These are phyloP conservation scores for Fraxinus xanthoxyloides DNA, from an alignment of 305 asterid species.

Conservation along the genomic window DNA sequence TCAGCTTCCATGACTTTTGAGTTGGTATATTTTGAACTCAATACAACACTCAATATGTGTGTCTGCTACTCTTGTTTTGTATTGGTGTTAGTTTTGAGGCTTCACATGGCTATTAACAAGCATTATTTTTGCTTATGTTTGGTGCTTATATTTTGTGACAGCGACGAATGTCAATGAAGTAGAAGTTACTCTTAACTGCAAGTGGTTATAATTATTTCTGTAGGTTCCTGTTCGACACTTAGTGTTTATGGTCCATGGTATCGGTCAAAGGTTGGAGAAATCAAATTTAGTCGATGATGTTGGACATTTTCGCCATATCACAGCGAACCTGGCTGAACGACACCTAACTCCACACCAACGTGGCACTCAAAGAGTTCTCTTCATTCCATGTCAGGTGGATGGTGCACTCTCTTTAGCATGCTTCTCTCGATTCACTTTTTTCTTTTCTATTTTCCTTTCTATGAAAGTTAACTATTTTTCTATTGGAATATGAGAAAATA, in stretches of 20 bases:
- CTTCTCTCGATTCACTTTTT: not conserved
- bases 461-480: not conserved
- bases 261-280: conserved; percentile 96
- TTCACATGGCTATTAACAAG: not conserved
- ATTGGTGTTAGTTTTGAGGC: not conserved
- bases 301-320: conserved; percentile 70
- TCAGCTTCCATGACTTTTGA: not conserved
- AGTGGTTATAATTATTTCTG: conserved; percentile 14
- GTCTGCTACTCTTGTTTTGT: not conserved
- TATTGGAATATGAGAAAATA: not conserved
- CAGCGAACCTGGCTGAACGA: conserved; percentile 72
- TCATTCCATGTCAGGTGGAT: conserved; percentile 90
- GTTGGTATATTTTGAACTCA: not conserved
- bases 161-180: conserved; percentile 9
- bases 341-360: conserved; percentile 90
- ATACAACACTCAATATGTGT: not conserved
- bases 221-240: conserved; percentile 97
- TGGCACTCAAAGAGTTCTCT: conserved; percentile 84
- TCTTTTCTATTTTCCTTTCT: not conserved
- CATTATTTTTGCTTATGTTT: not conserved
- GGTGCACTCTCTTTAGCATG: conserved; percentile 17
- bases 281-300: conserved; percentile 98
- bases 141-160: not conserved
- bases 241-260: conserved; percentile 98
- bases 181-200: not conserved